Evolutionary conservation across 768 basidiomycete species (phyloP), one percentile per base, ranked within the genome.

Genomic region (Leccinum fibrillosum): DNA sequence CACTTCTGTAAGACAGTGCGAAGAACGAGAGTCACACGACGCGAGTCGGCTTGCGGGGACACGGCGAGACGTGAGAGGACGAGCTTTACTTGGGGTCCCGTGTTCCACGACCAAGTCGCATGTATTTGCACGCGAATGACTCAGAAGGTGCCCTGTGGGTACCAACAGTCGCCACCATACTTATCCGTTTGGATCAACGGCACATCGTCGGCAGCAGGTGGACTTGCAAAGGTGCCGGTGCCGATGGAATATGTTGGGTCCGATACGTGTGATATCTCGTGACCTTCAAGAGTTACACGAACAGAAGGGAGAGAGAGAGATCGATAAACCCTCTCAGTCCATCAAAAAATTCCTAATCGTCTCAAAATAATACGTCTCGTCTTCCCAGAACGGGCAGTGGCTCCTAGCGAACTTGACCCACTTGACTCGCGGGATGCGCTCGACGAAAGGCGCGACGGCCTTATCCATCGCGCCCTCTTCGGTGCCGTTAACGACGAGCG

Each of bases 401-500:
- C 73, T 74, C 54, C 70, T 66, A 19, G 68, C 62, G 49, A 73
- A 61, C 53, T 72, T 68, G 8, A 73, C 66, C 73, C 73, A 75
- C 44, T 75, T 75, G 17, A 74, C 63, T 48, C 68, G 74, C 7
- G 66, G 65, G 13, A 72, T 68, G 0, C 66, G 63, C 51, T 65
- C 59, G 49, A 76, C 68, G 45, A 71, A 77, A 0, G 75, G 76
- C 10, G 50, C 57, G 3, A 73, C 49, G 15, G 66, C 68, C 21
- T 62, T 64, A 56, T 78, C 75, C 19, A 69, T 64, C 52, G 73
- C 74, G 28, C 67, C 64, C 50, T 78, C 78, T 60, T 74, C 65
- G 6, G 66, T 56, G 4, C 73, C 74, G 32, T 77, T 77, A 28
- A 70, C 69, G 6, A 77, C 62, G 45, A 82, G 66, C 1, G 74